A percentile compares a stretch with the other conserved stretches of the same genome.
These are phyloP conservation scores for Anisogramma anomala DNA, from an alignment of 2,329 filamentous ascomycete species.

Conservation along the genomic window DNA sequence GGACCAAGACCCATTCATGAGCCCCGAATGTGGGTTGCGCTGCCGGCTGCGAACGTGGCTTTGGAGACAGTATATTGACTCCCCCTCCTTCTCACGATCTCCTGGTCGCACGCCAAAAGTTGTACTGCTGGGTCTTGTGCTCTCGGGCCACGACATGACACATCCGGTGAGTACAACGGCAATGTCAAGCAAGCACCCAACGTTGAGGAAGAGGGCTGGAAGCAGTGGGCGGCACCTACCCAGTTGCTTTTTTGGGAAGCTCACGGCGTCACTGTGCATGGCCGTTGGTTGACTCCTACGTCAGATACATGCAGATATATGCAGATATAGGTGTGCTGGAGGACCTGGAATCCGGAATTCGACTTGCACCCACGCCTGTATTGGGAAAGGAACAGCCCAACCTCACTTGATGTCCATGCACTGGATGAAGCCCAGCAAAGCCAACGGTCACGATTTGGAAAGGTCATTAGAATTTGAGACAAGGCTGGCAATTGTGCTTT, in stretches of 20 bases:
- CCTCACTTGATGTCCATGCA: not conserved
- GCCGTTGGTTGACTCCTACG: conserved; percentile 3
- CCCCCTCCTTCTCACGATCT: not conserved
- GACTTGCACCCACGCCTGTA: too few species aligned
- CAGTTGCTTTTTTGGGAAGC: not conserved
- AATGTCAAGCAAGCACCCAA: conserved; percentile 1
- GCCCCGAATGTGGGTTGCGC: not conserved
- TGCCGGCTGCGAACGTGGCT: not conserved
- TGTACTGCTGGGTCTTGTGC: conserved; percentile 1
- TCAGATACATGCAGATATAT: not conserved
- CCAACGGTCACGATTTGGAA: too few species aligned
- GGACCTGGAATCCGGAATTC: too few species aligned
- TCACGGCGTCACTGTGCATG: not conserved
- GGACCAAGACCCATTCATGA: not conserved
- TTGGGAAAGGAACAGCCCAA: not conserved
- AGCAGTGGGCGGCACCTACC: too few species aligned
- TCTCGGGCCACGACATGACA: conserved; percentile 1
- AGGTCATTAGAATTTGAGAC: too few species aligned
- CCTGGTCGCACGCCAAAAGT: not conserved
- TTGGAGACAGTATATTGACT: not conserved
- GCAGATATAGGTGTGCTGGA: too few species aligned
- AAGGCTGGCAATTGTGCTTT: too few species aligned
- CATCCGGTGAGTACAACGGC: not conserved
- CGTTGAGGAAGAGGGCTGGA: not conserved
- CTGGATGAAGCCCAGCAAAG: not conserved